Evolutionary conservation across 345 rosid genomes (phyloP), one percentile per base, ranked within the genome.

Genomic region (Clarkia xantiana): DNA sequence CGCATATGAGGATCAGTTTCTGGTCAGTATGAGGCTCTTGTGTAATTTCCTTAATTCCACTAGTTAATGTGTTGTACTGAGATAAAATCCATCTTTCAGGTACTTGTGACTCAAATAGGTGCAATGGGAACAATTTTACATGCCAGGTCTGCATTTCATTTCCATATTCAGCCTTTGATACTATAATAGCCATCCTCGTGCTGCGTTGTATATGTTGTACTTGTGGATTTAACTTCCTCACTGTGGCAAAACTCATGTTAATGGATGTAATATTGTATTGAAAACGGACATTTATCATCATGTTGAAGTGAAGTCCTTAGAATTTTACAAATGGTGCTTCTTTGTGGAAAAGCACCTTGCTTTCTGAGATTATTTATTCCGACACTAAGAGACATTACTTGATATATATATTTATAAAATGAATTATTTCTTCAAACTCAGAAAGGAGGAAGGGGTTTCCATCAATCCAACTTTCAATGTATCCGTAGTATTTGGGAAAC

Each of bases 391-490:
- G 36, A 29, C 5, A 4, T 29, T 0, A 29, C 36, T 1, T 10
- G 9, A 29, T 29, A 2, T 29, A 5, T 41, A 46, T n/a, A 1
- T 53, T 19, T 18, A 17, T 38, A 42, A 53, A 25, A 10, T 14
- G 11, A 18, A 53, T 34, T 15, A 6, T 59, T 36, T 64, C n/a
- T 53, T 57, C 29, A 46, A 49, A 68, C 25, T 43, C 62, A 86
- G 97, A 70, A 91, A 86, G 62, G 98, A 91, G 64, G 85, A 79
- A 71, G 94, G 86, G 49, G 67, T 91, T 68, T 71, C 93, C 14
- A 63, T 65, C 40, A 60, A 81, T 58, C 94, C 96, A 44, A 86
- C 86, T 42, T 91, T 68, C 61, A 81, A 49, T 51, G 93, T 91
- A 36, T 84, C 93, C 12, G 90, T 86, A 51, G 63, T 86, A 56